Evolutionary conservation across 2,329 filamentous ascomycete species (phyloP), one percentile per base, ranked within the genome.

Genomic region (Colletotrichum lindemuthianum): DNA sequence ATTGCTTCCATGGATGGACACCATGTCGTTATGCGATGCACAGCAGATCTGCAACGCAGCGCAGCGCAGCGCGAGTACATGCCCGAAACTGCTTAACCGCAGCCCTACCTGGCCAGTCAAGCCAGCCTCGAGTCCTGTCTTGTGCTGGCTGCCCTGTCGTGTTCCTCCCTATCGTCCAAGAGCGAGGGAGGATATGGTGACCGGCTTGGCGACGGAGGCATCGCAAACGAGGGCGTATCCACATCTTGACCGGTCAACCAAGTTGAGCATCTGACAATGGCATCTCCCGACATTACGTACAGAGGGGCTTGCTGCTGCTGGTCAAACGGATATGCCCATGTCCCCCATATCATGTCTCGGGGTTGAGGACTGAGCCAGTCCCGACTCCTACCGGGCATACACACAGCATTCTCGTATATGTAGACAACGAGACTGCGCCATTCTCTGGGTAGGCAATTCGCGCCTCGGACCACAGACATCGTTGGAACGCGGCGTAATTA

Each of bases 161-260:
- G 3, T 24, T 24, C 24, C 24, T 24, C 24, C 24, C 24, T 5
- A 24, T 24, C 24, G 24, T 24, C 24, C 24, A 5, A 24, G 43
- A 10, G 13, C 15, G 4, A 15, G 24, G 24, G n/a, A 9, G 41
- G 41, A 8, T 13, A 16, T 13, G 12, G 48, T 8, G 36, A 34
- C 55, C 61, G 44, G 51, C 57, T 56, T 45, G 61, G 47, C 51
- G 37, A 36, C 49, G 33, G 44, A 45, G 32, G 24, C 13, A 33
- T 47, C 32, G 55, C 40, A n/a, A 41, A 16, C 49, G 13, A 43
- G 49, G 44, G 39, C 45, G 55, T 50, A 61, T 61, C 61, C 61
- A 65, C 61, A 56, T 39, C 61, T 43, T 65, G 57, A 65, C 61
- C 61, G 61, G 58, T 65, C 61, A 36, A 16, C 60, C 60, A 60